A percentile compares a stretch with the other conserved stretches of the same genome.
phyloP scores from a whole-genome alignment of 2,329 filamentous ascomycete genomes.

The Fusarium sp. region DNA sequence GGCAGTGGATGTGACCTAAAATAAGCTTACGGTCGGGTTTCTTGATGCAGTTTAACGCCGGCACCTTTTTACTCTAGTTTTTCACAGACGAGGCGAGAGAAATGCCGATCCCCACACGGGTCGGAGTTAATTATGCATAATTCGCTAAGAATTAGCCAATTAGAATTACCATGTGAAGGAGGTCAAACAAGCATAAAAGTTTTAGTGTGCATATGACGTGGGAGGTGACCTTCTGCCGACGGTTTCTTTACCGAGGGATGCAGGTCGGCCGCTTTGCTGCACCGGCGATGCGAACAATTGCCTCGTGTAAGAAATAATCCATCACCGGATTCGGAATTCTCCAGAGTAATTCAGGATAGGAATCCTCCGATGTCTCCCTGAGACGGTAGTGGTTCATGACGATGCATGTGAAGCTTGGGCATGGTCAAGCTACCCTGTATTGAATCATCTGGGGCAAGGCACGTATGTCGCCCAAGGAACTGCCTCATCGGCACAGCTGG shows the following conservation, averaged over 20 bases:
- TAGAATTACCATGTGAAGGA: neutral
- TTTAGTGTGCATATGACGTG: neutral
- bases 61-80: neutral
- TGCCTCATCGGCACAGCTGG: neutral
- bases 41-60: neutral
- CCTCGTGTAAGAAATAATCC: neutral
- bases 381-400: neutral
- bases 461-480: neutral
- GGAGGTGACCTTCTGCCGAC: neutral
- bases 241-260: neutral
- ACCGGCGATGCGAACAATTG: neutral
- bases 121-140: neutral
- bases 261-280: neutral
- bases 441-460: neutral
- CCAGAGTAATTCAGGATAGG: no score
- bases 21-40: neutral
- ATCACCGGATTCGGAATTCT: rapidly evolving
- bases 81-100: neutral
- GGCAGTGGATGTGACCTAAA: neutral
- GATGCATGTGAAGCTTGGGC: neutral
- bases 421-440: neutral
- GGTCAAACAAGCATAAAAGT: neutral
- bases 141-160: neutral
- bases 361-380: neutral
- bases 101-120: neutral